Percentiles rank a stretch among this genome's conserved stretches.
Conservation (phyloP, 2,329 filamentous ascomycete genomes). For the Aureobasidium vineae region DNA sequence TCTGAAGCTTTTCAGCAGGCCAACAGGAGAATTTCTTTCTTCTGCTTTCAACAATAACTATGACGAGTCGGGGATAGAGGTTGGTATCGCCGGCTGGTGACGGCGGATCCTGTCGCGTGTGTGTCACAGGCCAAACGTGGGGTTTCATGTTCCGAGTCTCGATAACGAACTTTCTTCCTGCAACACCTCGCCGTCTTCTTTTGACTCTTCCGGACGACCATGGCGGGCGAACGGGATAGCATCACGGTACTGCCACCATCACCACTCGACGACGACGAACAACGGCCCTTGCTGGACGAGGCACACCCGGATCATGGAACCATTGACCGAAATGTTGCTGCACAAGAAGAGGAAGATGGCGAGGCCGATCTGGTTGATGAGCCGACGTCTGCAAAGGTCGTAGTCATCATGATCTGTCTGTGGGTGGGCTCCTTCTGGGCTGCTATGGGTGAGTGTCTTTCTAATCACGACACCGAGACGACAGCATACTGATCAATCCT, state of each 20-base stretch:
- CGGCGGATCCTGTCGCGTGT: not conserved
- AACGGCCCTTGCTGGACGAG: conserved; percentile 27
- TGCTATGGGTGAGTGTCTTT: conserved; percentile 47
- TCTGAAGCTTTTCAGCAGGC: no score
- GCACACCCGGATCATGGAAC: conserved; percentile 29
- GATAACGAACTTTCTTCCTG: not conserved
- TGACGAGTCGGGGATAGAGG: not conserved
- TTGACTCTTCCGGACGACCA: not conserved
- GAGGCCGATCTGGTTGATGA: conserved; percentile 42
- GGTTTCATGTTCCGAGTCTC: not conserved
- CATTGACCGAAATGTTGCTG: conserved; percentile 31
- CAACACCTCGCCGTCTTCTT: not conserved
- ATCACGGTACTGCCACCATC: conserved; percentile 24
- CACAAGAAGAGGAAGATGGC: conserved; percentile 37
- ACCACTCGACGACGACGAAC: conserved; percentile 28
- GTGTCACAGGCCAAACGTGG: conserved; percentile 4
- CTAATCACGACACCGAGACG: not conserved
- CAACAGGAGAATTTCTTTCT: no score
- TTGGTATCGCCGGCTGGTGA: not conserved
- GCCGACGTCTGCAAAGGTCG: conserved; percentile 47
- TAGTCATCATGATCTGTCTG: conserved; percentile 51
- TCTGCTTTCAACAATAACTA: not conserved
- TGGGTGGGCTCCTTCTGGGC: conserved; percentile 58
- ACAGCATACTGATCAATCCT: not conserved
- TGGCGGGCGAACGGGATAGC: conserved; percentile 10